Evolutionary conservation across 148 eudicot species (phyloP).

Genomic region (Cornus kousa): DNA sequence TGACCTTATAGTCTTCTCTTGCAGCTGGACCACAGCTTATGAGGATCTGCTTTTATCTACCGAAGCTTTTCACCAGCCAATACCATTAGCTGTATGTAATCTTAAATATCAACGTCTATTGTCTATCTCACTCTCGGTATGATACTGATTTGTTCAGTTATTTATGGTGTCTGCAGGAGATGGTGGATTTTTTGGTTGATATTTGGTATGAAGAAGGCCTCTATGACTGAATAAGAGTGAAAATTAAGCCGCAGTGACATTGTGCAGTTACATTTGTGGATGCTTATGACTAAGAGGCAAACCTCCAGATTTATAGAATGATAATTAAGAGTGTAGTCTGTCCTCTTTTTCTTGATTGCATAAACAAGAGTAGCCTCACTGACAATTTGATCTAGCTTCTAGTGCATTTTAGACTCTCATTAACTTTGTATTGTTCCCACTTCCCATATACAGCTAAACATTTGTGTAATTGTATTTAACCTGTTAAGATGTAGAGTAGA

Average conservation of each 20-base stretch:
- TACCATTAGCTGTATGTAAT: conserved; percentile 15
- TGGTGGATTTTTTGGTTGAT: conserved; percentile 18
- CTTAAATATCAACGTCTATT: too few species aligned
- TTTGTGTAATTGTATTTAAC: too few species aligned
- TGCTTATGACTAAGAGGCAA: too few species aligned
- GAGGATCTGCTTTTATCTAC: conserved; percentile 15
- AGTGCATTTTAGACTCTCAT: too few species aligned
- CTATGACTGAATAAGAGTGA: not conserved
- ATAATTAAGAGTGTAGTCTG: not conserved
- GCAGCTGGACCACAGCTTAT: conserved; percentile 19
- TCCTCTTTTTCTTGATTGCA: not conserved
- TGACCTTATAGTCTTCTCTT: not conserved
- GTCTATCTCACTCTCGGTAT: not conserved
- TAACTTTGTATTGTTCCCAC: too few species aligned
- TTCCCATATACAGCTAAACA: too few species aligned
- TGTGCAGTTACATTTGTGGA: too few species aligned
- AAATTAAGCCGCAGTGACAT: not conserved
- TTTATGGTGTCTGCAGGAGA: conserved; percentile 11
- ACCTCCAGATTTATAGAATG: too few species aligned
- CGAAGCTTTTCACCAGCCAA: conserved; percentile 12
- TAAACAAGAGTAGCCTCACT: not conserved
- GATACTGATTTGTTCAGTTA: not conserved
- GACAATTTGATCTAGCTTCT: too few species aligned
- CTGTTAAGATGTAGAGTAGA: too few species aligned
- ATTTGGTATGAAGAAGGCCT: conserved; percentile 18